Evolutionary conservation across 345 rosid genomes (phyloP), one percentile per base, ranked within the genome.

Genomic region (Mercurialis annua): DNA sequence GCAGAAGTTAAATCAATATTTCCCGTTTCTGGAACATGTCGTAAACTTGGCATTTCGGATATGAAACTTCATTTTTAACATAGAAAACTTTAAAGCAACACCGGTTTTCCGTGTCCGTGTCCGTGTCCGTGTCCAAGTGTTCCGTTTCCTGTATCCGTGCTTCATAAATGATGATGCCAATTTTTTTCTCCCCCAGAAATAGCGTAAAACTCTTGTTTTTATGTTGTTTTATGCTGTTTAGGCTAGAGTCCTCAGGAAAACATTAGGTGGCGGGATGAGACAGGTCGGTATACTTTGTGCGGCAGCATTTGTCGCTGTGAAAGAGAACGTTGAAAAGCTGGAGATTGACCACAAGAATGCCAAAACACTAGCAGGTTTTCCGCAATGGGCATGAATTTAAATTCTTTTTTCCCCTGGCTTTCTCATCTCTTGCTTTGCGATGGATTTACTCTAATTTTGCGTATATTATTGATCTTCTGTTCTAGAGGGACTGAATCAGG

Each of bases 211-310:
- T 27, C 42, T 43, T 54, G 9, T 36, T 7, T 61, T 4, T 66
- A 9, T 52, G 15, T 33, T 71, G 48, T 47, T 52, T 59, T n/a
- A 91, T 97, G 96, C 99, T 64, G 85, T 52, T 59, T n/a, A 91
- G 99, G 96, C 99, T 64, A 86, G 83, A 82, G 81, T 81, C 73
- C 81, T 94, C 33, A 80, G 96, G 78, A 94, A 94, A 76, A 89
- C 99, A 62, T 72, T 91, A 70, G 99, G 97, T 23, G 99, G 99
- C 26, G 98, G 98, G 62, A 91, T 94, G 99, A 83, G 97, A 75
- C 99, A 87, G 77, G 62, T 87, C 0, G 98, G 99, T 18, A 73
- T 89, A 71, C 82, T 94, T 33, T 91, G 96, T 49, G 91, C 95
- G 1, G 95, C 96, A 2, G 99, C 92, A 29, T 72, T 91, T 53